Conservation (phyloP, 768 basidiomycete species). For the Sistotremastrum suecicum region DNA sequence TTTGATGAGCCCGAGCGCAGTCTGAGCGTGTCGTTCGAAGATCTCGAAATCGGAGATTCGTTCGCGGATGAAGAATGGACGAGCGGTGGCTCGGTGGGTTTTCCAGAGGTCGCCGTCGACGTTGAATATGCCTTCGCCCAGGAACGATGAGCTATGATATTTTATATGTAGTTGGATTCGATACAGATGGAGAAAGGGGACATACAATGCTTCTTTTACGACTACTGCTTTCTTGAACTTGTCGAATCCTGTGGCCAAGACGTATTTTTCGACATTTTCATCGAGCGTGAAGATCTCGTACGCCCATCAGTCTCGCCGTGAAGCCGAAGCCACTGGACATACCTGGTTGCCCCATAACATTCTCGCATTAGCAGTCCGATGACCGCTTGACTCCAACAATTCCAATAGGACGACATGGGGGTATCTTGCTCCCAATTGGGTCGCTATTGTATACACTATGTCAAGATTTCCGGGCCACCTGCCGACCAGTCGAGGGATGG, state of each 20-base stretch:
- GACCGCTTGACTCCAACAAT: conserved; percentile 55
- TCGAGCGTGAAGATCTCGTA: conserved; percentile 61
- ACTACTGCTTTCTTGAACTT: conserved; percentile 24
- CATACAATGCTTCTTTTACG: conserved; percentile 8
- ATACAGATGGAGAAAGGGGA: neutral
- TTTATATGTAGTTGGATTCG: conserved; percentile 13
- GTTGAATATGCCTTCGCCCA: conserved; percentile 45
- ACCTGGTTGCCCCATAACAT: conserved; percentile 61
- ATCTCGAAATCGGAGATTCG: conserved; percentile 21
- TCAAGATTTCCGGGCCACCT: conserved; percentile 75
- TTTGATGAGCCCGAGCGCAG: conserved; percentile 5
- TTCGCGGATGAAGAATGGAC: conserved; percentile 23
- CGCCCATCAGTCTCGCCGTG: neutral
- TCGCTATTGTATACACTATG: conserved; percentile 40
- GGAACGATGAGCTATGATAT: conserved; percentile 20
- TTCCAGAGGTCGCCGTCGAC: conserved; percentile 25
- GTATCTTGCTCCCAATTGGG: conserved; percentile 44
- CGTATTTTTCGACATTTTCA: conserved; percentile 49
- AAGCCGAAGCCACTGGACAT: neutral
- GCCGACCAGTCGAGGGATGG: conserved; percentile 46
- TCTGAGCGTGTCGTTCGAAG: conserved; percentile 15
- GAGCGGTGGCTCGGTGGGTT: conserved; percentile 22
- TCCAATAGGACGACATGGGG: conserved; percentile 46
- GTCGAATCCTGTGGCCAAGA: conserved; percentile 29
- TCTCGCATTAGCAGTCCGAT: conserved; percentile 53